Base-by-base conservation (phyloP, 2,329 filamentous ascomycete genomes). In the Venturia carpophila region DNA sequence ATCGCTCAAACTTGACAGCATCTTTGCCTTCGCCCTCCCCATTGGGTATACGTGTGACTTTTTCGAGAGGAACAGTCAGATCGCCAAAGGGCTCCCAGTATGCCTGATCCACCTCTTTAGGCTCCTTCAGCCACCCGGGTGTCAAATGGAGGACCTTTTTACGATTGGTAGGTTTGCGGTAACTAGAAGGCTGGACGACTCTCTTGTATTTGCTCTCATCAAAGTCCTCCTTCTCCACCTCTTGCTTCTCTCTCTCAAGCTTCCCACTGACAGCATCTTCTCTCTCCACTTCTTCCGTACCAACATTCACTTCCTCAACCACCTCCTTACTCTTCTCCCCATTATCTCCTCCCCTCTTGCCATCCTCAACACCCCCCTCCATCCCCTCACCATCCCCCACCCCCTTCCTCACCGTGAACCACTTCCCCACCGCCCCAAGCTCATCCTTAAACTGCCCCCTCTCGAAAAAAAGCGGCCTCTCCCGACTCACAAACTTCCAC, bases 11-110 rank as follows among this genome's bases (percentile, higher is more conserved):
- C 39, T 11, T 19, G 21, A 37, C 47, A 13, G n/a, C 34, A 9
- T 70, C 74, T 62, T 74, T 68, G 78, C 79, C 63, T 10, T 65
- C 47, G 19, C 65, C 34, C 45, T 66, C 64, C 58, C 65, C 43
- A n/a, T 64, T 49, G 21, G 65, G 30, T n/a, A 68, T 67, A 19
- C 72, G 71, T 30, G 80, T 84, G 56, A 87, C 27, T 27, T 45
- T 76, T 70, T 89, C 87, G 6, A 89, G 76, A 1, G 85, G 84
- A 2, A 88, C 80, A 4, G 81, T 73, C 1, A 79, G 78, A 34
- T 79, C 73, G 45, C 75, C 30, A 37, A 58, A 58, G 1, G 47
- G 47, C 24, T 52, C 24, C 21, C 21, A 52, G 13, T 77, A 75
- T 10, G 47, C 47, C 21, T 27, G 21, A 52, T 52, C 47, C 7